These are phyloP conservation scores for Asterella californica DNA, from an alignment of 225 moss, liverwort and hornwort genomes.

Conservation along the genomic window DNA sequence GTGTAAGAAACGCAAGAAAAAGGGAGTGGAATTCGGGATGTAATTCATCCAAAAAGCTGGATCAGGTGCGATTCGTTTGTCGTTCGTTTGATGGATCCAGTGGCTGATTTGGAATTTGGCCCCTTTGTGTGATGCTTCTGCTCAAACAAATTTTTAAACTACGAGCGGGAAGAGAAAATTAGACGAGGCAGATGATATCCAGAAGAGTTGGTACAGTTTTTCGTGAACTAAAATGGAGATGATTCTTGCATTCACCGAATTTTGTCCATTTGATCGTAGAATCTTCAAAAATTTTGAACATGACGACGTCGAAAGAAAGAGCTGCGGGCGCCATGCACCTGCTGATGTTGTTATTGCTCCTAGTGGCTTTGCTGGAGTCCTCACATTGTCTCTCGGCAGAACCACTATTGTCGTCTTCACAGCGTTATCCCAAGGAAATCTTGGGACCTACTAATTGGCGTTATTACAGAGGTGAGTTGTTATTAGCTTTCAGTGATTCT, in stretches of 20 bases:
- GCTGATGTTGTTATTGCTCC: conserved; percentile 11
- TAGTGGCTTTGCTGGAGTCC: conserved; percentile 17
- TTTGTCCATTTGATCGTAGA: not conserved
- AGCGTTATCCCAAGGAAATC: conserved; percentile 32
- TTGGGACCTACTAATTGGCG: conserved; percentile 46
- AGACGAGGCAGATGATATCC: not conserved
- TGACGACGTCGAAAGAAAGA: not conserved
- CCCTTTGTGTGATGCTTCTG: not conserved
- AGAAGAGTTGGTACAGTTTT: not conserved
- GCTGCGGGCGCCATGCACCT: conserved; percentile 1
- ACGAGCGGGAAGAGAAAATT: not conserved
- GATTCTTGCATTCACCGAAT: not conserved
- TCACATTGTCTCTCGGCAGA: conserved; percentile 14
- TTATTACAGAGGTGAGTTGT: conserved; percentile 43
- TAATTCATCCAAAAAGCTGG: not conserved
- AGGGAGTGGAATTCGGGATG: not conserved
- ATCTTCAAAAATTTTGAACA: not conserved
- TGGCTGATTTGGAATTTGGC: not conserved
- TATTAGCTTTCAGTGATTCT: not conserved
- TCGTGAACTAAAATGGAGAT: conserved; percentile 1
- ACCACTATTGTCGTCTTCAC: conserved; percentile 39
- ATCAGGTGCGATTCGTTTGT: not conserved
- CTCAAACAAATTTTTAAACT: not conserved
- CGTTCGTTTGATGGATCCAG: not conserved
- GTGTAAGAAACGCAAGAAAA: not conserved